Evolutionary conservation across 2,329 filamentous ascomycete species (phyloP), one percentile per base, ranked within the genome.

Genomic region (Hypoxylon sp.): DNA sequence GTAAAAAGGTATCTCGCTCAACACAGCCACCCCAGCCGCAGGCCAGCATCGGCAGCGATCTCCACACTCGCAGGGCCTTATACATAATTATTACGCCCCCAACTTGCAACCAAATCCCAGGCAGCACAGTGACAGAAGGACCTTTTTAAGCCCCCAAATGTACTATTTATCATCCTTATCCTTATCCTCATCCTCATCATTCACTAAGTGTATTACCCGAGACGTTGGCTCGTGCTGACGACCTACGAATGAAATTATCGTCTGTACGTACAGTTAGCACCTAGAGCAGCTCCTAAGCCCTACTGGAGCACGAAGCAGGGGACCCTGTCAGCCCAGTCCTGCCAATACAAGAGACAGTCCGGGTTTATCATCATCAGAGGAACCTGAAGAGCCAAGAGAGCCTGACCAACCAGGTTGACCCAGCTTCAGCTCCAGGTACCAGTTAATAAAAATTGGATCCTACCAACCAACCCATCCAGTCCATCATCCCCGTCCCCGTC

Each of bases 381-480:
- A 54, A 55, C 33, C 51, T 29, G 42, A 55, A 47, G 48, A 42
- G 37, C 33, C 29, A 42, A 52, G 26, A 46, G 44, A 54, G 50
- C 48, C 48, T 54, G 48, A 47, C 66, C 48, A 66, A 60, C 53
- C 39, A 65, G 33, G 42, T 42, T 37, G 17, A 59, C 19, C 54
- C 50, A 67, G 33, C 54, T 60, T 65, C 62, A 69, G 63, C 63
- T 70, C 55, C 63, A 70, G 59, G 66, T 66, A 71, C 62, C 62
- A 66, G 50, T 61, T 61, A 63, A 65, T 63, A 59, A 64, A 69
- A 71, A 63, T 71, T 59, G 69, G 69, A 69, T 71, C 69, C 66
- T 63, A 37, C 57, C 66, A 69, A 66, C 57, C 66, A 55, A 55
- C 13, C 53, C 42, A 61, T 35, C 52, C 54, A 61, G 17, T 46